Base-by-base conservation (phyloP, 2,329 filamentous ascomycete species). In the Thielaviopsis ethacetica region DNA sequence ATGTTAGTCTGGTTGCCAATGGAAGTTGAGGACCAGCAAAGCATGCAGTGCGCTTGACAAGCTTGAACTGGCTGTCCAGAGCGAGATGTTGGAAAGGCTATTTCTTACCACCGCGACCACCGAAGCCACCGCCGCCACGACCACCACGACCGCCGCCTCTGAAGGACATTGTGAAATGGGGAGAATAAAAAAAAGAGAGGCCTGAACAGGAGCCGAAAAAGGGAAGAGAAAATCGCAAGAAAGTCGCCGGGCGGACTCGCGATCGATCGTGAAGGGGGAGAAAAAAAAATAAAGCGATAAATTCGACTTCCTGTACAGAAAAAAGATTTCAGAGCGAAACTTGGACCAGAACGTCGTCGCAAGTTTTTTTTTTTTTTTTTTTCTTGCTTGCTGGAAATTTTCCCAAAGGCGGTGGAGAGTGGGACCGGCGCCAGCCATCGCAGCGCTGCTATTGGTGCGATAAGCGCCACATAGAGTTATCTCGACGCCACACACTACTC, bases 121-220 rank as follows among this genome's bases (percentile, higher is more conserved):
- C 67, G 61, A 68, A 68, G 57, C 68, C 66, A 63, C 66, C 65
- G 61, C 69, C 68, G 59, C 70, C 57, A 52, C 62, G 67, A 63
- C 69, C 66, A 63, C 66, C 67, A 62, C 69, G 67, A 63, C 67
- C 67, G 63, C 67, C 67, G 62, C 69, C 70, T 67, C 70, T 69
- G 67, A 72, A 72, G 64, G 70, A 72, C 70, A 72, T 72, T 61
- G 62, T 65, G 56, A 41, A 34, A 24, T 34, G 21, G 38, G 51
- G 53, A 50, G 56, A 52, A 41, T 53, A 41, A 47, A 27, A 44
- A 59, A 41, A 22, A 53, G n/a, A 24, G 26, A 58, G 41, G 52
- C 52, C 30, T 22, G 27, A 34, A 44, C 13, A 44, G 21, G 19
- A 17, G 17, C 41, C 19, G 50, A 19, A 56, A 19, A 56, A 49